Evolutionary conservation across 2,329 filamentous ascomycete genomes (phyloP).

Genomic region (Apiospora pterosperma): DNA sequence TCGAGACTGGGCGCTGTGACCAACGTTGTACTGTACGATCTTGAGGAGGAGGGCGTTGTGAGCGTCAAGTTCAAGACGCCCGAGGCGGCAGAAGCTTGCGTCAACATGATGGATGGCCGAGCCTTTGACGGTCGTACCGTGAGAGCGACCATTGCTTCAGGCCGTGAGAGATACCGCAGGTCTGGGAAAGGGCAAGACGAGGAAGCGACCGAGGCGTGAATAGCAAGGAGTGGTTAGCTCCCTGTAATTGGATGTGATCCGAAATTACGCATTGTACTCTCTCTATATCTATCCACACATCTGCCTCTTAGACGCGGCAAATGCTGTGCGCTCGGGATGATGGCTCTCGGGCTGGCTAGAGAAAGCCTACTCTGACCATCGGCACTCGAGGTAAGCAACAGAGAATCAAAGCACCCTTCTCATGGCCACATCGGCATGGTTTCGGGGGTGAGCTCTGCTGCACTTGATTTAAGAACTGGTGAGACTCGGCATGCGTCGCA

Average conservation of each 20-base stretch:
- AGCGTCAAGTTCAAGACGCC: conserved; percentile 76
- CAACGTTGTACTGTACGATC: conserved; percentile 86
- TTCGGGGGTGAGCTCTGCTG: not conserved
- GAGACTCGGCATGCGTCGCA: not conserved
- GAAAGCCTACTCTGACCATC: not conserved
- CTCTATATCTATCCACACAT: not conserved
- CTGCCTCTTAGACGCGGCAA: not conserved
- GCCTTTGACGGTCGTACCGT: conserved; percentile 72
- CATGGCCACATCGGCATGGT: not conserved
- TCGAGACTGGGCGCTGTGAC: conserved; percentile 82
- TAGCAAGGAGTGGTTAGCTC: not conserved
- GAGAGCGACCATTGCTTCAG: conserved; percentile 67
- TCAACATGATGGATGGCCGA: conserved; percentile 75
- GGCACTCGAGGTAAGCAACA: not conserved
- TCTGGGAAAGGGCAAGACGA: conserved; percentile 49
- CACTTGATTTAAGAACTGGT: not conserved
- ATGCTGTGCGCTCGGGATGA: not conserved
- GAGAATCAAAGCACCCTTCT: not conserved
- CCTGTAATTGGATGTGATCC: not conserved
- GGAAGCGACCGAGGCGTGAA: conserved; percentile 14
- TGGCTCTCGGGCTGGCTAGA: not conserved
- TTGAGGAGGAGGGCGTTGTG: conserved; percentile 79
- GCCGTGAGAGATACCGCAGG: conserved; percentile 71
- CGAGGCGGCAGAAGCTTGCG: conserved; percentile 69
- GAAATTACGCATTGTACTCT: not conserved